Conservation (phyloP, 2,329 filamentous ascomycete genomes). For the Fusarium poae region DNA sequence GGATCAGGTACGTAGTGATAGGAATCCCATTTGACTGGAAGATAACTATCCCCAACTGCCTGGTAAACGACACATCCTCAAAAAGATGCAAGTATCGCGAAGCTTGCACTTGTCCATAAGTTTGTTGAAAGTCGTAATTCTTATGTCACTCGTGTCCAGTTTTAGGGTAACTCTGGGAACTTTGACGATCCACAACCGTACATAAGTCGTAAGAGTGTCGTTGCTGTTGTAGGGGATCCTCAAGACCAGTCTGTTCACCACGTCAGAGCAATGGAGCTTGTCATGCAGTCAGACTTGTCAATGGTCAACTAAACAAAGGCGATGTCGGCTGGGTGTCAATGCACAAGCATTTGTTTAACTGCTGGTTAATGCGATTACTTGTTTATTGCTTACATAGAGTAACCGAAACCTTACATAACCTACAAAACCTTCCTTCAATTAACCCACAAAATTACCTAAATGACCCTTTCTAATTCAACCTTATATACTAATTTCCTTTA, state of each 20-base stretch:
- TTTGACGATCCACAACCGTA: conserved; percentile 45
- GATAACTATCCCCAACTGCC: not conserved
- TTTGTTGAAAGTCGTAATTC: conserved; percentile 36
- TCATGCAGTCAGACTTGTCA: conserved; percentile 28
- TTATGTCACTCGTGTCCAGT: conserved; percentile 23
- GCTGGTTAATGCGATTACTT: no score
- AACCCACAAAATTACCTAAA: no score
- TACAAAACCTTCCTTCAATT: no score
- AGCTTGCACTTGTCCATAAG: conserved; percentile 41
- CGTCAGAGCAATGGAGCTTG: conserved; percentile 49
- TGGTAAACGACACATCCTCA: conserved; percentile 8
- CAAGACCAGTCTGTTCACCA: conserved; percentile 37
- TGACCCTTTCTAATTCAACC: no score
- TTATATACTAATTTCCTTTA: no score
- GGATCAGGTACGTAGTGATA: not conserved
- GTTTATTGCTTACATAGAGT: no score
- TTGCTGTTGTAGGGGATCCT: conserved; percentile 34
- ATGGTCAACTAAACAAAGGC: conserved; percentile 38
- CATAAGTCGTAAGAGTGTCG: conserved; percentile 44
- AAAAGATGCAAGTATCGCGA: conserved; percentile 35
- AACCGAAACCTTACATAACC: no score
- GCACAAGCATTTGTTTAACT: conserved; percentile 42
- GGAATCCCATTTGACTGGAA: not conserved
- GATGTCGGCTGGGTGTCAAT: conserved; percentile 44
- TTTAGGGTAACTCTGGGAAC: conserved; percentile 28